phyloP scores from a whole-genome alignment of 306 rosid genomes.

The Quercus ilex region DNA sequence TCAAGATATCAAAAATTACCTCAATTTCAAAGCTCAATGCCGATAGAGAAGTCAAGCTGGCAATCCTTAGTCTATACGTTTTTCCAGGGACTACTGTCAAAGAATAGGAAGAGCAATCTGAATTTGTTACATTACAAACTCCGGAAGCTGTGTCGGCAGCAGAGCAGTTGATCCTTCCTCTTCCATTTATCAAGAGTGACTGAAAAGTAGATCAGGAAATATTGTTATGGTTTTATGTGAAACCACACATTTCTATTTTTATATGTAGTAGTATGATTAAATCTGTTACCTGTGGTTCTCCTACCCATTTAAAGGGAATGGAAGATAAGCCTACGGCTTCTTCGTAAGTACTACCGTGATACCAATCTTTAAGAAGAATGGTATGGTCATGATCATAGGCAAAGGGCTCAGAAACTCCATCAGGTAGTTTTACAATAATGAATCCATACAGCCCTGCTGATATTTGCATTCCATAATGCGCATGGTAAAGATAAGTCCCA shows the following conservation, averaged over 20 bases:
- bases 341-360: slow-evolving; percentile 37
- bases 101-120: slow-evolving; percentile 43
- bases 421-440: slow-evolving; percentile 39
- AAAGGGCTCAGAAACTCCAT: slow-evolving; percentile 48
- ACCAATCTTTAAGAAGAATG: slow-evolving; percentile 56
- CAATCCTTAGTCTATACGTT: slow-evolving; percentile 41
- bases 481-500: slow-evolving; percentile 57
- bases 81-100: slow-evolving; percentile 34
- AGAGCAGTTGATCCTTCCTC: slow-evolving; percentile 51
- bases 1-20: slow-evolving; percentile 20
- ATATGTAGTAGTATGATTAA: neutral
- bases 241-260: neutral
- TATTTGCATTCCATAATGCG: slow-evolving; percentile 61
- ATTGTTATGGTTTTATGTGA: neutral
- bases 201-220: slow-evolving; percentile 6
- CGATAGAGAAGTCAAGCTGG: slow-evolving; percentile 47
- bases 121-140: slow-evolving; percentile 31
- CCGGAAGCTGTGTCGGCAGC: slow-evolving; percentile 13
- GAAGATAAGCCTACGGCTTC: slow-evolving; percentile 38
- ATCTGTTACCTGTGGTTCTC: slow-evolving; percentile 49
- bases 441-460: slow-evolving; percentile 48
- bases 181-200: slow-evolving; percentile 58
- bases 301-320: slow-evolving; percentile 22
- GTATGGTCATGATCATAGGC: slow-evolving; percentile 43
- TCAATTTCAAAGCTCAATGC: slow-evolving; percentile 56